Conservation (phyloP, 495 filamentous ascomycete species). For the Rhizodiscina lignyota region DNA sequence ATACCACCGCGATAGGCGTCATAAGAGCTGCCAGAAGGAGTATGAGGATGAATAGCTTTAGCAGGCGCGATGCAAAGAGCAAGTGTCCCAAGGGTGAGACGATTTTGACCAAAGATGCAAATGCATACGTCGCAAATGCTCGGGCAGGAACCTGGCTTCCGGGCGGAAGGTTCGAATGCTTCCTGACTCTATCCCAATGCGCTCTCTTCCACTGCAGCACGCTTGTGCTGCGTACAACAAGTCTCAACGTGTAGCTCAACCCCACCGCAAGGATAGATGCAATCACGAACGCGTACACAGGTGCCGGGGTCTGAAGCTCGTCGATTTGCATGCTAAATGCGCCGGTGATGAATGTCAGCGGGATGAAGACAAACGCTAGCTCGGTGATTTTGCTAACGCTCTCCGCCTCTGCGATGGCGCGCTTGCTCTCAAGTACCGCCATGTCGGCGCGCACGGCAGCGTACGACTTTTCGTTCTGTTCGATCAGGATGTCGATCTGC, state of each 20-base stretch:
- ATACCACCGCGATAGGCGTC: no score
- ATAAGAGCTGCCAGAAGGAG: no score
- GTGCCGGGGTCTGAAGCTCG: slow-evolving; percentile 1
- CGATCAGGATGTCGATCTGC: neutral
- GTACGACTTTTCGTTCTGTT: neutral
- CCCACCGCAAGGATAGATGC: neutral
- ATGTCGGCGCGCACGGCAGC: slow-evolving; percentile 9
- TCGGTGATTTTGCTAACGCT: slow-evolving; percentile 16
- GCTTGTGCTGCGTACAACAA: neutral
- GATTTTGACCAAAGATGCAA: no score
- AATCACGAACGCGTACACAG: neutral
- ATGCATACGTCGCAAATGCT: no score
- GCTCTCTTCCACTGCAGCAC: neutral
- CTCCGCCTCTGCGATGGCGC: slow-evolving; percentile 14
- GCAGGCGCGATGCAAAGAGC: no score
- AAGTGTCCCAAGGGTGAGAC: no score
- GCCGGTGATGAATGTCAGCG: slow-evolving; percentile 11
- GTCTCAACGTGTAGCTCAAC: neutral
- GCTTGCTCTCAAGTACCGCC: slow-evolving; percentile 12
- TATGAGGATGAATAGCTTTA: no score
- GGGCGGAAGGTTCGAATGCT: no score
- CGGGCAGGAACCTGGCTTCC: no score
- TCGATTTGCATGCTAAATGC: slow-evolving; percentile 16
- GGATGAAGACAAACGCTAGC: slow-evolving; percentile 18
- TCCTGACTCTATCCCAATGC: no score